Evolutionary conservation across 1,139 yeast species (phyloP).

Genomic region (Nakaseomyces delphensis): DNA sequence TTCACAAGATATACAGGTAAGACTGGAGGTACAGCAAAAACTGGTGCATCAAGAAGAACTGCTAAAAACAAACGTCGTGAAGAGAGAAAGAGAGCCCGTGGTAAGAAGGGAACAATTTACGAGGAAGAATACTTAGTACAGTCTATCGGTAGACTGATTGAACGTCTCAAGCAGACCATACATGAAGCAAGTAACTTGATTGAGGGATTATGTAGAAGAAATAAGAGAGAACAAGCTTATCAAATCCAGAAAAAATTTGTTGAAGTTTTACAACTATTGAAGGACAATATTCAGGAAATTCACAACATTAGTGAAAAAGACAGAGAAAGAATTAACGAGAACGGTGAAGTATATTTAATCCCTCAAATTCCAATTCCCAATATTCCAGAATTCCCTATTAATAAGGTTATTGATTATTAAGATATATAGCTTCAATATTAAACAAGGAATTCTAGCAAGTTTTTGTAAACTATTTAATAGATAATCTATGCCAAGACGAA

Average conservation of each 20-base stretch:
- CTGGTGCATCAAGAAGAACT: slow-evolving; percentile 90
- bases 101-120: slow-evolving; percentile 93
- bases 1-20: slow-evolving; percentile 94
- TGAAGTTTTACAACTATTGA: slow-evolving; percentile 47
- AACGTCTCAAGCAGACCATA: slow-evolving; percentile 66
- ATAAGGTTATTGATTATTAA: slow-evolving; percentile 35
- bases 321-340: slow-evolving; percentile 80
- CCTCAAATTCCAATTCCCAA: slow-evolving; percentile 65
- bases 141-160: slow-evolving; percentile 81
- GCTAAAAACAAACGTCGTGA: slow-evolving; percentile 88
- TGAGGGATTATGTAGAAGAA: slow-evolving; percentile 67
- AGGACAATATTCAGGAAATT: slow-evolving; percentile 59
- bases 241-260: slow-evolving; percentile 65
- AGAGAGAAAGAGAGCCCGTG: slow-evolving; percentile 92
- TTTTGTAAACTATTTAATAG: too few species aligned
- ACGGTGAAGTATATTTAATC: slow-evolving; percentile 70
- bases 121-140: slow-evolving; percentile 91
- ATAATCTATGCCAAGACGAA: too few species aligned
- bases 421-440: too few species aligned
- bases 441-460: too few species aligned
- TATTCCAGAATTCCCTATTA: slow-evolving; percentile 50
- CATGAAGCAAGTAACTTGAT: slow-evolving; percentile 66
- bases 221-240: slow-evolving; percentile 69
- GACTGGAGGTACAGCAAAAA: slow-evolving; percentile 89
- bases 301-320: slow-evolving; percentile 75